Percentiles rank a stretch among this genome's conserved stretches.
Evolutionary conservation across 1,284 basidiomycete species (phyloP).

Genomic region (Afroboletus lepidellus): DNA sequence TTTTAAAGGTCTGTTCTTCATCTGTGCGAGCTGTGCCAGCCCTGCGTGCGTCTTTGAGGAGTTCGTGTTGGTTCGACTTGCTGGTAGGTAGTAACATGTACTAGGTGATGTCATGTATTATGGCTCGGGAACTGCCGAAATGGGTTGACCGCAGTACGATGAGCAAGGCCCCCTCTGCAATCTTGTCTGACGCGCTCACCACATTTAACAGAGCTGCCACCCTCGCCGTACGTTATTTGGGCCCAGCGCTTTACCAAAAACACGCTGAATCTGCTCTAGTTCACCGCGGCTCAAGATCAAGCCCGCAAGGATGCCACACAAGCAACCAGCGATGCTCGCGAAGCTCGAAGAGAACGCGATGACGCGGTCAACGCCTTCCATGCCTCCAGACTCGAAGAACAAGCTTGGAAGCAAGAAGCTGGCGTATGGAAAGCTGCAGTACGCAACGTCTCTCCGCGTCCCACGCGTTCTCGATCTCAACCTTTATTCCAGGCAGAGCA

Average conservation of each 20-base stretch:
- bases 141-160: slow-evolving; percentile 25
- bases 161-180: slow-evolving; percentile 30
- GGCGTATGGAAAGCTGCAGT: slow-evolving; percentile 53
- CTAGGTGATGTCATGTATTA: slow-evolving; percentile 8
- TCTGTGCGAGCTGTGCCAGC: slow-evolving; percentile 5
- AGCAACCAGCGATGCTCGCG: slow-evolving; percentile 43
- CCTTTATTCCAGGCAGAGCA: slow-evolving; percentile 46
- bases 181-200: slow-evolving; percentile 35
- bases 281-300: slow-evolving; percentile 46
- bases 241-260: background rate
- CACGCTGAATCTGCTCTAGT: slow-evolving; percentile 32
- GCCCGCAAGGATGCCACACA: slow-evolving; percentile 46
- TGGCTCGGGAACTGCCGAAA: slow-evolving; percentile 26
- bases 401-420: slow-evolving; percentile 49
- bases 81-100: background rate
- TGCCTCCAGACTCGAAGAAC: slow-evolving; percentile 44
- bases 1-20: slow-evolving; percentile 26
- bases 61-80: slow-evolving; percentile 7
- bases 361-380: slow-evolving; percentile 50
- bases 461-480: slow-evolving; percentile 8
- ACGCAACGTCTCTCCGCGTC: slow-evolving; percentile 29
- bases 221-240: slow-evolving; percentile 29
- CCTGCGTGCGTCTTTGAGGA: slow-evolving; percentile 11
- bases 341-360: slow-evolving; percentile 53
- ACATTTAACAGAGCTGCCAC: slow-evolving; percentile 35